phyloP scores from a whole-genome alignment of 352 stramenopile species.

The Peronospora belbahrii region DNA sequence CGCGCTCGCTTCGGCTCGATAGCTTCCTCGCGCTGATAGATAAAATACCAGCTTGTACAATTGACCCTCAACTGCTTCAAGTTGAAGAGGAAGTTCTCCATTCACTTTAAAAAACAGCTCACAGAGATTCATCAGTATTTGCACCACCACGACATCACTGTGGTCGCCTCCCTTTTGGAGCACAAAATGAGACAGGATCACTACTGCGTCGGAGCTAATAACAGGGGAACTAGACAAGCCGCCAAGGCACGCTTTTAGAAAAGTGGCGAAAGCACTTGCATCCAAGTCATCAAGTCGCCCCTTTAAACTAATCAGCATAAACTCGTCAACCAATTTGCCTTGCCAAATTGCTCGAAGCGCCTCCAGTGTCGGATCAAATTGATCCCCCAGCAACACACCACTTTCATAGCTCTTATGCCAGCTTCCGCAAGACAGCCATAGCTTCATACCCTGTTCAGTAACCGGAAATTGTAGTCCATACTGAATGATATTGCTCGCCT shows the following conservation, averaged over 20 bases:
- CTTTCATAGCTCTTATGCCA: constrained; percentile 32
- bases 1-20: constrained; percentile 35
- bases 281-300: constrained; percentile 63
- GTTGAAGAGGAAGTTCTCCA: constrained; percentile 33
- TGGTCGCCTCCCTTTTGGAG: constrained; percentile 34
- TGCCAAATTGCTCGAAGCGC: constrained; percentile 53
- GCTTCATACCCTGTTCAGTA: constrained; percentile 23
- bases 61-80: constrained; percentile 46
- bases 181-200: constrained; percentile 67
- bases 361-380: constrained; percentile 16
- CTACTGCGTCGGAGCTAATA: constrained; percentile 57
- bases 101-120: constrained; percentile 47
- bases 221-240: constrained; percentile 34
- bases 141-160: constrained; percentile 38
- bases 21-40: constrained; percentile 41
- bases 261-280: constrained; percentile 32
- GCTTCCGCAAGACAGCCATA: constrained; percentile 53
- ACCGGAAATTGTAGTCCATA: constrained; percentile 53
- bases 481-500: constrained; percentile 49
- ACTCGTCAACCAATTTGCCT: constrained; percentile 70
- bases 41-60: constrained; percentile 55
- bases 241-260: constrained; percentile 52
- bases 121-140: constrained; percentile 53
- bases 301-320: constrained; percentile 72
- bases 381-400: background rate